These are phyloP conservation scores for Thermothelomyces thermophilus DNA, from an alignment of 2,329 filamentous ascomycete genomes.

Conservation along the genomic window DNA sequence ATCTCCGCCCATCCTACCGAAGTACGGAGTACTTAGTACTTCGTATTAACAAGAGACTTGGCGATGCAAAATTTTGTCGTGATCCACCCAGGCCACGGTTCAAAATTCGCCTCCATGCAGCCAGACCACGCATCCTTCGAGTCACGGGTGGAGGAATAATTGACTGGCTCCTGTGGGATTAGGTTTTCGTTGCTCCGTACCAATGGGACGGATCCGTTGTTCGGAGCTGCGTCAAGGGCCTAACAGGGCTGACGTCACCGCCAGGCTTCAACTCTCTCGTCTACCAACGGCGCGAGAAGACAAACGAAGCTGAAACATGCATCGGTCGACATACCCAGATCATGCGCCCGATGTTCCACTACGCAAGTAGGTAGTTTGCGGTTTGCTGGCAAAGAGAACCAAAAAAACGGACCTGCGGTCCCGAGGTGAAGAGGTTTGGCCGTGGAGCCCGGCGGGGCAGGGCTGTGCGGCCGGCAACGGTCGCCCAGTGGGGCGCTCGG, in stretches of 20 bases:
- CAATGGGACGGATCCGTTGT: slow-evolving; percentile 9
- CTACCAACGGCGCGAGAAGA: neutral
- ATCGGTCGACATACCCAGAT: neutral
- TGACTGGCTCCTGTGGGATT: slow-evolving; percentile 1
- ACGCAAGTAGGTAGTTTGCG: too few species aligned
- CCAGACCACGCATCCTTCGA: neutral
- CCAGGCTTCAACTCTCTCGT: neutral
- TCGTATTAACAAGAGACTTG: too few species aligned
- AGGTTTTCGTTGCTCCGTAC: slow-evolving; percentile 6
- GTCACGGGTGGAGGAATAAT: neutral
- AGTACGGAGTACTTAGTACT: too few species aligned
- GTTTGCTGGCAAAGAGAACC: neutral
- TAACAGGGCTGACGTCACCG: slow-evolving; percentile 6
- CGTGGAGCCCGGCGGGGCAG: neutral
- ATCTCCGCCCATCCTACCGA: too few species aligned
- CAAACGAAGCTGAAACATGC: slow-evolving; percentile 14
- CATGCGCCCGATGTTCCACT: neutral
- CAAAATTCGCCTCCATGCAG: neutral
- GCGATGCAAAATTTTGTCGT: too few species aligned
- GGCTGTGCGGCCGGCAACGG: neutral
- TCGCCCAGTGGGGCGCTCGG: neutral
- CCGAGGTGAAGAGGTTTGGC: neutral
- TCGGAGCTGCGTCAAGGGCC: neutral
- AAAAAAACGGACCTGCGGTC: neutral
- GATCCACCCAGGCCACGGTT: neutral